Evolutionary conservation across 2,329 filamentous ascomycete genomes (phyloP), one percentile per base, ranked within the genome.

Genomic region (Aspergillus sergii): DNA sequence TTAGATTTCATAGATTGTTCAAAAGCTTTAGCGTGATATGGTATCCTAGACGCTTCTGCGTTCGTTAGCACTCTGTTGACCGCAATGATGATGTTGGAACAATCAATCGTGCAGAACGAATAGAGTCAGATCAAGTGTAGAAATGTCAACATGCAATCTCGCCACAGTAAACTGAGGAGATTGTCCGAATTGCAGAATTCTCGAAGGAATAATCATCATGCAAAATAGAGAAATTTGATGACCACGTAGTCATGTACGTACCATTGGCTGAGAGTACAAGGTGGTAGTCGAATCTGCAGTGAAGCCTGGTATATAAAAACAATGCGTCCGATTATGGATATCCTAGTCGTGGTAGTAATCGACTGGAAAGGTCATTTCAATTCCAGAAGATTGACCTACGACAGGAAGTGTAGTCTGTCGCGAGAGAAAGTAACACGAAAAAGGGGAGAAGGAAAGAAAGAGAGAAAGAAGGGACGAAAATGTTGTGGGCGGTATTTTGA

Each of bases 161-260:
- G 75, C 78, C 71, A 60, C 63, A 60, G 63, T 62, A 65, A 64
- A 39, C 34, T 39, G 51, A 55, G 77, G 77, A 77, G 77, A 76
- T 71, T 79, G 78, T 80, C 77, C 60, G 78, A 66, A 79, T 80
- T 80, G 79, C 78, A 80, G 78, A 80, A 80, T 76, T 80, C 79
- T 77, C 77, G 69, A 71, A 67, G 65, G 34, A 36, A 36, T 32
- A 71, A 70, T 80, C 76, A 80, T 80, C 78, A 73, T 73, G 56
- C 39, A 41, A 41, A 41, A 55, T 58, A 53, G 26, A 57, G 45
- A 19, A 32, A 1, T n/a, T 51, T 5, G 60, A 16, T 14, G 51
- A 56, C 21, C 6, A 19, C 10, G 19, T n/a, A 28, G 26, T 34
- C 14, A 14, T 16, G 30, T 28, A 51, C 48, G 23, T 39, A 55